Conservation (phyloP, 1,139 yeast genomes). For the Protomyces inundatus region DNA sequence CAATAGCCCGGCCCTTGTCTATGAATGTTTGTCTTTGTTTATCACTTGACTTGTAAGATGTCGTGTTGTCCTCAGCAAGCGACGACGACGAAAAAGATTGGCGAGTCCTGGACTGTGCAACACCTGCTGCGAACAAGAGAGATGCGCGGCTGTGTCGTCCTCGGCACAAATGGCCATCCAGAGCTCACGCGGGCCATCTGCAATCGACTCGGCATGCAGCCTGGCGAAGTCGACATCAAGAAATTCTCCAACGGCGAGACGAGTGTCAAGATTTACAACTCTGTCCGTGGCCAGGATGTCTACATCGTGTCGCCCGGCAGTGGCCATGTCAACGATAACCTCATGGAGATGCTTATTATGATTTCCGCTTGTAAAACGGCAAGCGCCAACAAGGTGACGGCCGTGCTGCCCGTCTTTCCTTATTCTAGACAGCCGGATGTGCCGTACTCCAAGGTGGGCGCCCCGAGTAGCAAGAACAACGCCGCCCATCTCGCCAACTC, state of each 20-base stretch:
- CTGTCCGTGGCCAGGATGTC: conserved; percentile 93
- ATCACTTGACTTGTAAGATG: too few relatives aligned
- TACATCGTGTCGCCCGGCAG: conserved; percentile 90
- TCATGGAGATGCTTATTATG: conserved; percentile 82
- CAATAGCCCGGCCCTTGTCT: background rate
- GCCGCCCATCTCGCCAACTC: conserved; percentile 36
- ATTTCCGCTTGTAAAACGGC: conserved; percentile 95
- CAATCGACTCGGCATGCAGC: conserved; percentile 55
- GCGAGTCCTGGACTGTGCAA: background rate
- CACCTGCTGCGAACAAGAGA: background rate
- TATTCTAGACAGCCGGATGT: conserved; percentile 97
- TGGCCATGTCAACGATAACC: conserved; percentile 80
- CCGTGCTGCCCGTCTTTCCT: conserved; percentile 91
- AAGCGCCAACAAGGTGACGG: conserved; percentile 90
- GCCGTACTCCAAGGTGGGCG: conserved; percentile 69
- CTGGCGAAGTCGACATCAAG: conserved; percentile 52
- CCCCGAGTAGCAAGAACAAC: conserved; percentile 44
- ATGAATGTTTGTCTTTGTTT: background rate
- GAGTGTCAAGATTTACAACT: conserved; percentile 86
- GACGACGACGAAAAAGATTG: background rate
- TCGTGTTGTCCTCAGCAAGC: too few relatives aligned
- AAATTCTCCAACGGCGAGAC: conserved; percentile 72
- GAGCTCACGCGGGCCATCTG: conserved; percentile 59
- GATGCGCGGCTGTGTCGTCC: conserved; percentile 71
- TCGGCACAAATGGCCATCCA: conserved; percentile 74